These are phyloP conservation scores for Capsicum rhomboideum DNA, from an alignment of 257 asterid genomes.

Conservation along the genomic window DNA sequence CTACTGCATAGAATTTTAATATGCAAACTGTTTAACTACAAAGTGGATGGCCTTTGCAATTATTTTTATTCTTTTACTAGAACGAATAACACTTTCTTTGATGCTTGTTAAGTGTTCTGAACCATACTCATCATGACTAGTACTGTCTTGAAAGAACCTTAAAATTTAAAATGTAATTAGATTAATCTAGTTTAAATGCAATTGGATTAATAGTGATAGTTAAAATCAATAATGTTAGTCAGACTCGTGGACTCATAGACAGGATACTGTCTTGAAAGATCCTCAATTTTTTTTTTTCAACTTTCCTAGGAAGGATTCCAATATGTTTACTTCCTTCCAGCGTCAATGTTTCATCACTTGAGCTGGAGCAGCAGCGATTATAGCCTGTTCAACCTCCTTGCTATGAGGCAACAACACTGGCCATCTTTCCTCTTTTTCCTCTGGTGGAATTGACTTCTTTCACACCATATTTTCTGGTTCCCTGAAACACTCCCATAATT, in stretches of 20 bases:
- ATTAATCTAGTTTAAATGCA: no score
- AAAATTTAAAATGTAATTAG: no score
- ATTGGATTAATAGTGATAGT: neutral
- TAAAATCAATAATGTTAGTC: neutral
- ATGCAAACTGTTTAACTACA: neutral
- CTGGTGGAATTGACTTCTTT: conserved; percentile 30
- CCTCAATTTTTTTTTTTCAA: neutral
- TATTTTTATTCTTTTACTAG: neutral
- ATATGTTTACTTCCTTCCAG: neutral
- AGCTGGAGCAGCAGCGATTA: neutral
- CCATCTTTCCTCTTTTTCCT: conserved; percentile 1
- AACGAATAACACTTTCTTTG: neutral
- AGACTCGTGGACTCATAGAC: neutral
- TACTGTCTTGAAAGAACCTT: neutral
- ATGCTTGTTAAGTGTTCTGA: neutral
- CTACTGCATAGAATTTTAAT: neutral
- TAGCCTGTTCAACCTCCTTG: neutral
- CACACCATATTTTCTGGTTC: conserved; percentile 22
- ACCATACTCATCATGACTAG: neutral
- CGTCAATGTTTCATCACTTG: neutral
- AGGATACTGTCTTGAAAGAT: neutral
- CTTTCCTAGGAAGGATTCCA: conserved; percentile 21
- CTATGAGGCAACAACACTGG: neutral
- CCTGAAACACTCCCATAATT: neutral
- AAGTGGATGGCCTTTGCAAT: neutral